Evolutionary conservation across 495 filamentous ascomycete species (phyloP).

Genomic region (Hypoxylon cercidicola): DNA sequence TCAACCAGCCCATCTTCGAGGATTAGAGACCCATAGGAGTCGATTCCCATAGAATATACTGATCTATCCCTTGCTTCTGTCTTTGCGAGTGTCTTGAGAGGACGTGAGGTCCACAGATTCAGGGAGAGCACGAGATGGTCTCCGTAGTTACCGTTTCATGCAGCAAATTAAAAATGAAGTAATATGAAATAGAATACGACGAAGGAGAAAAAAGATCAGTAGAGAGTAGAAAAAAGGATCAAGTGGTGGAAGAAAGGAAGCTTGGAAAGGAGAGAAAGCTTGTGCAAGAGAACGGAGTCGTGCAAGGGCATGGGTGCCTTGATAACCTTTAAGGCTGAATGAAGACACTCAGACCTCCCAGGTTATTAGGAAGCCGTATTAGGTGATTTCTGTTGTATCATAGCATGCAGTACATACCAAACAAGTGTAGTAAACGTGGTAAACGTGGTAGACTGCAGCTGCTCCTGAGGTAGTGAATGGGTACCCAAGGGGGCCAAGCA

Average conservation of each 20-base stretch:
- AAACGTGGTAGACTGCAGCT: constrained; percentile 11
- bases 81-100: constrained; percentile 17
- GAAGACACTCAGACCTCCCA: constrained; percentile 3
- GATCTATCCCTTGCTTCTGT: constrained; percentile 32
- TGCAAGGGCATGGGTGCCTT: constrained; percentile 16
- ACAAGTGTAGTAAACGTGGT: constrained; percentile 19
- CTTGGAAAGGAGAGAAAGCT: constrained; percentile 16
- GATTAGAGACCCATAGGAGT: constrained; percentile 14
- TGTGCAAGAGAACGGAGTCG: constrained; percentile 9
- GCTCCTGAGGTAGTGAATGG: no score
- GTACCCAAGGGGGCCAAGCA: neutral
- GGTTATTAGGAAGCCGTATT: neutral
- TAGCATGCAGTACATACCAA: constrained; percentile 11
- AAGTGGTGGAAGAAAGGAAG: constrained; percentile 4
- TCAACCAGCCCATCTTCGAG: constrained; percentile 56
- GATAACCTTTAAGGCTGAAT: constrained; percentile 39
- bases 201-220: constrained; percentile 11
- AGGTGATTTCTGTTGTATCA: constrained; percentile 2
- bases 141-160: constrained; percentile 5
- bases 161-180: constrained; percentile 13
- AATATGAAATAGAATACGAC: neutral
- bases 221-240: neutral
- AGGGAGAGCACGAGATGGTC: constrained; percentile 8
- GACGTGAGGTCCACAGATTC: constrained; percentile 29
- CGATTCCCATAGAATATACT: constrained; percentile 11